Base-by-base conservation (phyloP, 1,284 basidiomycete genomes). In the Pholiota adiposa region DNA sequence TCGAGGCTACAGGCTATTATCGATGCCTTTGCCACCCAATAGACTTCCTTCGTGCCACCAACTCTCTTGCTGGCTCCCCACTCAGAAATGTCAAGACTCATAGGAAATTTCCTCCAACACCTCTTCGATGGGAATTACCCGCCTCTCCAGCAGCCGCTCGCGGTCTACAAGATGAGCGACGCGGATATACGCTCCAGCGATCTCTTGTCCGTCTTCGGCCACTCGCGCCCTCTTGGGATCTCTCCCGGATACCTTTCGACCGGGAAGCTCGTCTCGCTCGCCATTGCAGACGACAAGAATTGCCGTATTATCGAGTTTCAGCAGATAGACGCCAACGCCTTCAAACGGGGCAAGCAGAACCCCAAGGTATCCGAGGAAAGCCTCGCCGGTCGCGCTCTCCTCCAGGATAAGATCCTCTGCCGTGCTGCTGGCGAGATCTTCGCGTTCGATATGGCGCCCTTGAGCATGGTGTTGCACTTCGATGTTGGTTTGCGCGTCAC, bases 361-460 rank as follows among this genome's bases (percentile, higher is more conserved):
- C 7, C 52, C 29, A 23, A 40, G 57, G 12, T 23, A 9, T 50
- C 62, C 9, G 34, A 82, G 73, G 21, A 52, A 8, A 54, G 64
- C 31, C 18, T 63, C 25, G 54, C 61, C 12, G 63, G 62, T 6
- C 66, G 64, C n/a, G 54, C 59, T n/a, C 18, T 57, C 4, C 54
- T 74, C 2, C 63, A 72, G 60, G 66, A 69, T 14, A 59, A 38
- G 31, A 68, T 80, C 59, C 67, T 80, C 9, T 72, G 70, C 55
- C 78, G 77, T 33, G 27, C 66, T 14, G 60, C 61, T 25, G 78
- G 78, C 23, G 73, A 74, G 51, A 23, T 80, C 8, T 75, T 75
- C 31, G 78, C 76, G 14, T 81, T 81, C 46, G 77, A 81, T 56
- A 72, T 80, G 67, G 78, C 62, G 0, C 73, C 71, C 0, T 69